Percentiles rank a stretch among this genome's conserved stretches.
These are phyloP conservation scores for Streptanthus diversifolius DNA, from an alignment of 345 rosid species.

Conservation along the genomic window DNA sequence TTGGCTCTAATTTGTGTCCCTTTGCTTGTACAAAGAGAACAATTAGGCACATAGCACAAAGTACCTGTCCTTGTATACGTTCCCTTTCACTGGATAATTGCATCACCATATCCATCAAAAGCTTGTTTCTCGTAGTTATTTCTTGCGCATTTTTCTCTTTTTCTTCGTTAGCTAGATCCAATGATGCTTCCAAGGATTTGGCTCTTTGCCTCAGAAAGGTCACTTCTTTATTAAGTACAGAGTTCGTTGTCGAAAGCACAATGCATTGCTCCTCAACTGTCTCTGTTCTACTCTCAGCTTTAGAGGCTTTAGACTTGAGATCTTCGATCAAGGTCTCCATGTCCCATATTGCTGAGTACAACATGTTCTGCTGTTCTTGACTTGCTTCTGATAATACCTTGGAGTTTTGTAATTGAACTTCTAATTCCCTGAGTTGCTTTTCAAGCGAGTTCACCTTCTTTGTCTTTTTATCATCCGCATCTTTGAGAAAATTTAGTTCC, in stretches of 20 bases:
- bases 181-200: constrained; percentile 48
- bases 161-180: constrained; percentile 51
- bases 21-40: background rate
- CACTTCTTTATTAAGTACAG: constrained; percentile 57
- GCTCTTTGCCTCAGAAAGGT: constrained; percentile 46
- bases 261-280: constrained; percentile 72
- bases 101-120: constrained; percentile 66
- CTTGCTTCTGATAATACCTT: constrained; percentile 74
- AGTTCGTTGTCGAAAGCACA: constrained; percentile 57
- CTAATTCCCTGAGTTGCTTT: constrained; percentile 73
- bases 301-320: constrained; percentile 83
- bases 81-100: constrained; percentile 75
- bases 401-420: constrained; percentile 64
- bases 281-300: constrained; percentile 71
- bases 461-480: constrained; percentile 47
- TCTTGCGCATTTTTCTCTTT: constrained; percentile 58
- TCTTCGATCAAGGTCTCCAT: constrained; percentile 97
- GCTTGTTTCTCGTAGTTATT: constrained; percentile 51
- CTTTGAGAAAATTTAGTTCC: constrained; percentile 75
- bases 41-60: background rate
- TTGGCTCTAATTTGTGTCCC: background rate
- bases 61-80: constrained; percentile 78
- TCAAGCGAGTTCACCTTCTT: constrained; percentile 75
- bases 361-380: constrained; percentile 93
- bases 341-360: constrained; percentile 97